A percentile compares a stretch with the other conserved stretches of the same genome.
These are phyloP conservation scores for Carex littledalei DNA, from an alignment of 176 grass and related monocot genomes.

Conservation along the genomic window DNA sequence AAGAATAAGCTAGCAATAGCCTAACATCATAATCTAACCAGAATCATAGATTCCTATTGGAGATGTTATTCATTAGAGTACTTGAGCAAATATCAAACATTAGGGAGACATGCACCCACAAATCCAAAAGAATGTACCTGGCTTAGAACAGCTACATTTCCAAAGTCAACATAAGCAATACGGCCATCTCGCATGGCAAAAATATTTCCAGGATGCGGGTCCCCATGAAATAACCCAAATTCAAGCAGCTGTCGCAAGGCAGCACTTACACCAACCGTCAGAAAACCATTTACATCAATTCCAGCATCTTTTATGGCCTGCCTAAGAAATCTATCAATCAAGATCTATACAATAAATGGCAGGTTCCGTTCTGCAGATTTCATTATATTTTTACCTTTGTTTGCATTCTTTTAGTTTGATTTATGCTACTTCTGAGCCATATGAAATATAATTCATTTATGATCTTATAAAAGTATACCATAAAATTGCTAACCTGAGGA, in stretches of 20 bases:
- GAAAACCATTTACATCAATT: slow-evolving; percentile 87
- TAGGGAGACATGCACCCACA: neutral
- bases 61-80: neutral
- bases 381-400: neutral
- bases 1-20: neutral
- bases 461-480: neutral
- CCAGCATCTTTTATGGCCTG: slow-evolving; percentile 91
- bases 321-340: slow-evolving; percentile 22
- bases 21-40: neutral
- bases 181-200: slow-evolving; percentile 98
- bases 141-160: slow-evolving; percentile 95
- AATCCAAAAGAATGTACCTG: slow-evolving; percentile 37
- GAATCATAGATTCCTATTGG: neutral
- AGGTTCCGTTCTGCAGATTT: neutral
- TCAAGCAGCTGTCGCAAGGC: slow-evolving; percentile 86
- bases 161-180: slow-evolving; percentile 99
- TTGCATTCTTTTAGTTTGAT: neutral
- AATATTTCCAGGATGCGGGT: slow-evolving; percentile 98
- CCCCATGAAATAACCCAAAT: slow-evolving; percentile 98
- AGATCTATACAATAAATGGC: slow-evolving; percentile 17
- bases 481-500: slow-evolving; percentile 62
- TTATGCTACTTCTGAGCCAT: neutral
- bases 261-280: slow-evolving; percentile 95
- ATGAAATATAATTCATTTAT: neutral
- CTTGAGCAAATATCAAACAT: neutral